A percentile compares a stretch with the other conserved stretches of the same genome.
Evolutionary conservation across 768 basidiomycete genomes (phyloP).

Genomic region (Suillus plorans): DNA sequence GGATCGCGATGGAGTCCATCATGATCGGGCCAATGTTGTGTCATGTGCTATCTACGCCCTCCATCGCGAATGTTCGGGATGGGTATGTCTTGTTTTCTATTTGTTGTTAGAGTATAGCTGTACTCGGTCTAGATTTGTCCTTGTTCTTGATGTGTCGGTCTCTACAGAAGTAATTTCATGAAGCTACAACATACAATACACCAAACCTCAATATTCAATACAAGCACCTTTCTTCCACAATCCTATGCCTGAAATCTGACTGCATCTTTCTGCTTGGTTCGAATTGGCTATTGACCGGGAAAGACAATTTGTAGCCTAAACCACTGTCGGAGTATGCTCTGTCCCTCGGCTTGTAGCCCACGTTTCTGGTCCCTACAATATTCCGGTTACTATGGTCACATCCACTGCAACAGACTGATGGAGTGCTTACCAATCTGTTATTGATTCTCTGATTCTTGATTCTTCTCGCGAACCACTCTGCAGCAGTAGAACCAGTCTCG

Average conservation of each 20-base stretch:
- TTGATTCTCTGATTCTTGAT: constrained; percentile 39
- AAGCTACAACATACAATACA: background rate
- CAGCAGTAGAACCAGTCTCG: constrained; percentile 35
- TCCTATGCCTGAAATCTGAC: background rate
- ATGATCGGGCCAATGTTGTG: too few relatives aligned
- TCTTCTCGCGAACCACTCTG: constrained; percentile 41
- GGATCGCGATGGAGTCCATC: too few relatives aligned
- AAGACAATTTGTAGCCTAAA: constrained; percentile 2
- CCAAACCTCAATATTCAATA: background rate
- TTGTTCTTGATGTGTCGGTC: background rate
- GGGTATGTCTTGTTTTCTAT: background rate
- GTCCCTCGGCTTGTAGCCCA: constrained; percentile 32
- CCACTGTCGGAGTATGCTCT: constrained; percentile 24
- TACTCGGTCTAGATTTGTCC: background rate
- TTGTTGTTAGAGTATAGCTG: background rate
- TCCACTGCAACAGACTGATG: too few relatives aligned
- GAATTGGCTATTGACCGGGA: background rate
- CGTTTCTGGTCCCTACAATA: constrained; percentile 29
- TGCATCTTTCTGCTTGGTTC: background rate
- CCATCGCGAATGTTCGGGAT: too few relatives aligned
- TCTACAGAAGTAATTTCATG: background rate
- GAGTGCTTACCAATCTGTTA: constrained; percentile 37
- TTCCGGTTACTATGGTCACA: background rate
- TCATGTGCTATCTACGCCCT: too few relatives aligned
- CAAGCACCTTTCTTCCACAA: background rate